Conservation (phyloP, 108 stramenopile genomes). For the Cyclotella choctawhatcheeana region DNA sequence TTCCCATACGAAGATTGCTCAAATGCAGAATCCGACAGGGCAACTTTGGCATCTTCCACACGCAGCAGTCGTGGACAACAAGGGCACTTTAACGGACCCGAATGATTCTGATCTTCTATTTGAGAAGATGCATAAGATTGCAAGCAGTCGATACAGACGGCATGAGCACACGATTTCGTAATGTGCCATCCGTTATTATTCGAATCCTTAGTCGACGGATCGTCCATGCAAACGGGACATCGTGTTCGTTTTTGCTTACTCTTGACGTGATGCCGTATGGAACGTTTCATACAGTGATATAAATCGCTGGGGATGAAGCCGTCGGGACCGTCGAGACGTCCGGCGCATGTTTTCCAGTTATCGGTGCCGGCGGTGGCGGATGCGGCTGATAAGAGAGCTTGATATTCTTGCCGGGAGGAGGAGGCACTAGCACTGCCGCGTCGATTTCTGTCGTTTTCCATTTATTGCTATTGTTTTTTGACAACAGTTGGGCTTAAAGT, state of each 20-base stretch:
- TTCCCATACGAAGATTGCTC: background rate
- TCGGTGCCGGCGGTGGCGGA: slow-evolving; percentile 44
- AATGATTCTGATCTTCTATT: slow-evolving; percentile 57
- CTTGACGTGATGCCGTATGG: slow-evolving; percentile 31
- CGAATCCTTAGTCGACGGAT: slow-evolving; percentile 13
- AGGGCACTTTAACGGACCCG: slow-evolving; percentile 71
- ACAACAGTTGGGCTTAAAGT: no score
- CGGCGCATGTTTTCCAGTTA: slow-evolving; percentile 38
- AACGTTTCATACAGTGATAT: slow-evolving; percentile 32
- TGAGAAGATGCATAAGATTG: slow-evolving; percentile 59
- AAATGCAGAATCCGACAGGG: slow-evolving; percentile 28
- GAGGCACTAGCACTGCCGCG: background rate
- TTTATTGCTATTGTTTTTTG: background rate
- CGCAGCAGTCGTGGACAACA: slow-evolving; percentile 61
- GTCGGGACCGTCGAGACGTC: slow-evolving; percentile 43
- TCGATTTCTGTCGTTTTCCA: background rate
- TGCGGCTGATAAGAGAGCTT: slow-evolving; percentile 42
- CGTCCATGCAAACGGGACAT: slow-evolving; percentile 52
- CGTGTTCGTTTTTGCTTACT: background rate
- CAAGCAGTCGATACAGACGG: slow-evolving; percentile 66
- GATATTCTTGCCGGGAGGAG: slow-evolving; percentile 25
- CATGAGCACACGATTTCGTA: slow-evolving; percentile 65
- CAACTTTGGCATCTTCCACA: slow-evolving; percentile 62
- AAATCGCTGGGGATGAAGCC: slow-evolving; percentile 32
- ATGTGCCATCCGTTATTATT: slow-evolving; percentile 63